Evolutionary conservation across 2,329 filamentous ascomycete species (phyloP), one percentile per base, ranked within the genome.

Genomic region (Fusarium sp.): DNA sequence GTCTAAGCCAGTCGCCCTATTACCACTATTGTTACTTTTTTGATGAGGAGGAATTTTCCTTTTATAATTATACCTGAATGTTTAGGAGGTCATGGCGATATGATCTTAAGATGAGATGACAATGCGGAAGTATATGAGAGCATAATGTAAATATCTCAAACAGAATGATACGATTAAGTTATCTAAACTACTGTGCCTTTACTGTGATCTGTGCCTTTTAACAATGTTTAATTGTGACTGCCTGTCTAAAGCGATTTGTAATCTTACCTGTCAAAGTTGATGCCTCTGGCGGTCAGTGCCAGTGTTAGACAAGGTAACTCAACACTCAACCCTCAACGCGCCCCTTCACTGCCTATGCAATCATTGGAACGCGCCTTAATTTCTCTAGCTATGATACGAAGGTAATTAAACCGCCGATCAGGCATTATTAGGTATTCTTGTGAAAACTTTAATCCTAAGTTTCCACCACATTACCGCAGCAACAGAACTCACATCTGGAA

Each of bases 1-100:
- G 76, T 76, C 56, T 80, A 80, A 44, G 13, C 11, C 33, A 74
- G 20, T 34, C 23, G 15, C 30, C 13, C 13, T 26, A 13, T 30
- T 33, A 28, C 30, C 28, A 31, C 15, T 37, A n/a, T 56, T 42
- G 49, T 23, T 45, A 36, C 47, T 62, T 28, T 28, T 18, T 42
- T 52, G 50, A 52, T 49, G 45, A 36, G 50, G 46, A 50, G 58
- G 42, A 34, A 18, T 57, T 16, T 54, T 31, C 30, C 45, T 58
- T 42, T 67, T 47, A 33, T 53, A 46, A 51, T 54, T 64, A 67
- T 67, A 70, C 44, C 52, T 63, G 62, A 34, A 33, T 55, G 44
- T 36, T 44, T 38, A 9, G 33, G 15, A 16, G 52, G 41, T 54
- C 62, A 56, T 30, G 51, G 20, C 42, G 56, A 44, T 18, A 28